Evolutionary conservation across 1,139 yeast species (phyloP).

Genomic region (Magnusiomyces suaveolens): DNA sequence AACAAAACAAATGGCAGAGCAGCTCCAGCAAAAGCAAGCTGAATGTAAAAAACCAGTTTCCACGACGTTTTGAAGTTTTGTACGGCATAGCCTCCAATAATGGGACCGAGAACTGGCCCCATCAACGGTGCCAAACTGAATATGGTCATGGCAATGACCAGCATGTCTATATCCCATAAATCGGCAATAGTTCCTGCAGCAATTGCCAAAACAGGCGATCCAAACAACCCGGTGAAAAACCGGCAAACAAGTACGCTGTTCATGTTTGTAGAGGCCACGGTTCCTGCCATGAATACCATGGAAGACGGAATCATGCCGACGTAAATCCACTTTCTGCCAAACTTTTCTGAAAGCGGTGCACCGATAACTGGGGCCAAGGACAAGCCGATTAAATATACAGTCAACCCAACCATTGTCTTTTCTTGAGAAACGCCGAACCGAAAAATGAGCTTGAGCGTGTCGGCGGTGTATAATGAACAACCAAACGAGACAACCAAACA

Average conservation of each 20-base stretch:
- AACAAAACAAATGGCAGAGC: conserved; percentile 31
- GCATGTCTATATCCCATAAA: conserved; percentile 35
- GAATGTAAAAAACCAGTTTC: conserved; percentile 37
- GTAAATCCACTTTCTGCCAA: conserved; percentile 61
- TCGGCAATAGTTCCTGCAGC: conserved; percentile 27
- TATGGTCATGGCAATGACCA: conserved; percentile 35
- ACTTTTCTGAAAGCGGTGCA: conserved; percentile 70
- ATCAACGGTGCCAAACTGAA: conserved; percentile 36
- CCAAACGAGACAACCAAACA: conserved; percentile 10
- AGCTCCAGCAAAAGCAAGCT: conserved; percentile 34
- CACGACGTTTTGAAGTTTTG: conserved; percentile 23
- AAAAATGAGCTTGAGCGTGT: not conserved
- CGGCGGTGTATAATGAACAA: conserved; percentile 8
- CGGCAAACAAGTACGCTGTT: conserved; percentile 30
- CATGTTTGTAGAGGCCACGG: conserved; percentile 53
- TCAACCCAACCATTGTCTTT: conserved; percentile 49
- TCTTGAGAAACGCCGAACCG: conserved; percentile 6
- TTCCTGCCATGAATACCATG: conserved; percentile 69
- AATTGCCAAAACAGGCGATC: conserved; percentile 34
- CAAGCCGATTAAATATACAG: conserved; percentile 61
- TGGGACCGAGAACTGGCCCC: conserved; percentile 35
- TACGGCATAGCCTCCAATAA: conserved; percentile 34
- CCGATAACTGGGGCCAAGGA: conserved; percentile 64
- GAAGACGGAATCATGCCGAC: conserved; percentile 51
- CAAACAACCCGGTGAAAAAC: conserved; percentile 37